A percentile compares a stretch with the other conserved stretches of the same genome.
Evolutionary conservation across 192 early-diverging fungal species (phyloP).

Genomic region (Backusella parvicylindrica): DNA sequence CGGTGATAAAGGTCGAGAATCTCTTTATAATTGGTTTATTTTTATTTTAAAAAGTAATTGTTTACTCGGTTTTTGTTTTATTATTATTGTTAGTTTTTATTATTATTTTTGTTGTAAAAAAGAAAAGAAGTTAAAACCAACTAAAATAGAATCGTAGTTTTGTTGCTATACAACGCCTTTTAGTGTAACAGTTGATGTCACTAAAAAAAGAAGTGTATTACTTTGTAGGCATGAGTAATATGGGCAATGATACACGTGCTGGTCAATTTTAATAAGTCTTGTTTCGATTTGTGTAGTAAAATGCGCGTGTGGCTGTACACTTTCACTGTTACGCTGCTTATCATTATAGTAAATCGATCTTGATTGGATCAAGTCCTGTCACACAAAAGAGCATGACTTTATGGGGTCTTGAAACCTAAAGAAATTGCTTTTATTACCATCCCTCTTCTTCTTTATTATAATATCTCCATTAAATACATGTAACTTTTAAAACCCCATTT

Average conservation of each 20-base stretch:
- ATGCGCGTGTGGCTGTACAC: constrained; percentile 4
- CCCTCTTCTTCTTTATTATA: too few species aligned
- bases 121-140: background rate
- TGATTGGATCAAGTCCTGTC: background rate
- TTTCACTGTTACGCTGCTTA: background rate
- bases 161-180: background rate
- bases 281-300: background rate
- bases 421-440: background rate
- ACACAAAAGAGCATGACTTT: background rate
- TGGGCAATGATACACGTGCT: background rate
- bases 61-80: background rate
- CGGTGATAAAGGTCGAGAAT: background rate
- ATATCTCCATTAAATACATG: too few species aligned
- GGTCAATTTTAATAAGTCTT: background rate
- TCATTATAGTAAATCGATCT: background rate
- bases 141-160: background rate
- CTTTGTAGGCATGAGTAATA: background rate
- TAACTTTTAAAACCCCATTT: too few species aligned
- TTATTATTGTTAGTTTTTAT: background rate
- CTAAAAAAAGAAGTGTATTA: background rate
- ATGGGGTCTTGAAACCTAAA: background rate
- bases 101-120: too few species aligned
- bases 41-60: background rate
- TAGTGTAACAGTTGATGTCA: background rate
- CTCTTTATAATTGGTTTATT: background rate